Conservation (phyloP, 176 grass and related monocot genomes). For the Aegilops bicornis region DNA sequence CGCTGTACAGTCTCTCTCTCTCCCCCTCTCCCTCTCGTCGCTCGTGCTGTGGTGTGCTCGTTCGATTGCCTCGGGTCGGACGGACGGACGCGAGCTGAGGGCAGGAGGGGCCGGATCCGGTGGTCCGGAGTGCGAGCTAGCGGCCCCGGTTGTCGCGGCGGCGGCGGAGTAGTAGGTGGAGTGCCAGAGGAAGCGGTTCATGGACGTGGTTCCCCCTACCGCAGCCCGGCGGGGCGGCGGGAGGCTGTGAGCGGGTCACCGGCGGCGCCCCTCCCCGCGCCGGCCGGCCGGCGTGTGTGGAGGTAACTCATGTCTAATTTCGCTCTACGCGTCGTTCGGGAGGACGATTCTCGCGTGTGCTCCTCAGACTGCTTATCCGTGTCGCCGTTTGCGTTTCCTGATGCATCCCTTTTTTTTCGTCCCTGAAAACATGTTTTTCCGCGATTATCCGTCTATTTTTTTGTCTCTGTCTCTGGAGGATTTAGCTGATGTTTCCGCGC, state of each 20-base stretch:
- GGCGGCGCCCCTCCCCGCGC: not conserved
- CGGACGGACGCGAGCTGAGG: not conserved
- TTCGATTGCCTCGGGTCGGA: not conserved
- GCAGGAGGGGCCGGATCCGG: not conserved
- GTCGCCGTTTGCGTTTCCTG: constrained; percentile 24
- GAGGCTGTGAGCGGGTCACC: constrained; percentile 26
- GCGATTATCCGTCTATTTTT: not conserved
- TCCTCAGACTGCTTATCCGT: not conserved
- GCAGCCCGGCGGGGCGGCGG: not conserved
- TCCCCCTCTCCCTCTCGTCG: constrained; percentile 1
- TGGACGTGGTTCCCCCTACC: constrained; percentile 56
- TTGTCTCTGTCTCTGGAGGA: constrained; percentile 7
- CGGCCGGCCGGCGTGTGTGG: constrained; percentile 9
- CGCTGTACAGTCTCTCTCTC: not conserved
- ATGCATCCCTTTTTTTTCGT: too few relatives aligned
- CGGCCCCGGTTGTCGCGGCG: not conserved
- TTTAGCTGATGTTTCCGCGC: not conserved
- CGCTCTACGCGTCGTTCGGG: not conserved
- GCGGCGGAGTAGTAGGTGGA: not conserved
- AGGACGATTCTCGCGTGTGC: not conserved
- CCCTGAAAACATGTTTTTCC: not conserved
- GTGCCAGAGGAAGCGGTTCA: not conserved
- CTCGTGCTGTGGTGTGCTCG: not conserved
- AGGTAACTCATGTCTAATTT: not conserved
- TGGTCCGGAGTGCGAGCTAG: not conserved